A percentile compares a stretch with the other conserved stretches of the same genome.
These are phyloP conservation scores for Aureobasidium sp. DNA, from an alignment of 2,329 filamentous ascomycete genomes.

Conservation along the genomic window DNA sequence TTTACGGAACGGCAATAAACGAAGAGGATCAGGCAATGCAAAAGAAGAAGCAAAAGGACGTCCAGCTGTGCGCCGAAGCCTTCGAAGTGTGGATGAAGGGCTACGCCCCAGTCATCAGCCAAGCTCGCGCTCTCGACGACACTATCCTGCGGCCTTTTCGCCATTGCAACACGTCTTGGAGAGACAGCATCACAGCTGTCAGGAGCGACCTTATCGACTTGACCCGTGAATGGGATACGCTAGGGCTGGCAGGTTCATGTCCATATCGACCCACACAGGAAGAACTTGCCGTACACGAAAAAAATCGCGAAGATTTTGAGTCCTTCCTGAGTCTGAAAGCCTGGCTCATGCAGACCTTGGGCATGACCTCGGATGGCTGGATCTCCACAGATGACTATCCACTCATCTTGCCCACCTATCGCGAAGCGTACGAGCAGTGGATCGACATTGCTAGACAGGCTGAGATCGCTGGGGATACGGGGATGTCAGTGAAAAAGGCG, in stretches of 20 bases:
- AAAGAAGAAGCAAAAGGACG: background rate
- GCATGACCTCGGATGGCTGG: too few species aligned
- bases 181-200: background rate
- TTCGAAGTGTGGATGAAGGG: slow-evolving; percentile 6
- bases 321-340: too few species aligned
- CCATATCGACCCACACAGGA: background rate
- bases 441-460: too few species aligned
- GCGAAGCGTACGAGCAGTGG: too few species aligned
- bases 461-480: too few species aligned
- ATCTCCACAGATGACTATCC: too few species aligned
- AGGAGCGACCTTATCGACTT: background rate
- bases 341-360: too few species aligned
- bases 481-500: too few species aligned
- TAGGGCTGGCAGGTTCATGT: background rate
- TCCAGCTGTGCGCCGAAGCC: background rate
- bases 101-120: background rate
- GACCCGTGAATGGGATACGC: background rate
- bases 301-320: too few species aligned
- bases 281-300: too few species aligned
- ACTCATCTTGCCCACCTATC: too few species aligned
- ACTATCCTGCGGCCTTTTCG: slow-evolving; percentile 1
- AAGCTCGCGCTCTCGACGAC: background rate
- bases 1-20: background rate
- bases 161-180: background rate
- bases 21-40: background rate